phyloP scores from a whole-genome alignment of 352 stramenopile species.

The Phytophthora rubi region DNA sequence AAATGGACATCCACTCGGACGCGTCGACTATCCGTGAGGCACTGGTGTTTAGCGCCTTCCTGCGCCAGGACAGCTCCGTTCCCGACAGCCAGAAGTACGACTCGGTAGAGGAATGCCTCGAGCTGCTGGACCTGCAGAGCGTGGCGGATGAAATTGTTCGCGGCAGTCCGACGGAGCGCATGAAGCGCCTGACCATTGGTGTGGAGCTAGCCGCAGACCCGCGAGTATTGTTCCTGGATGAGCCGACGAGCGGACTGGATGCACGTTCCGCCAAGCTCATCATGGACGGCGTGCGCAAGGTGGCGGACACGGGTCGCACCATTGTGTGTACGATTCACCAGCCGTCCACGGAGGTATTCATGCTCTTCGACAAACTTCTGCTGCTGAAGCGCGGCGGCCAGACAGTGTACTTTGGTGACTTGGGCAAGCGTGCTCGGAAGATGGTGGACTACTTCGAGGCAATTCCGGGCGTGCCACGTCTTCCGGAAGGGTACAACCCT shows the following conservation, averaged over 20 bases:
- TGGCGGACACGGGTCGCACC: constrained; percentile 69
- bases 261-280: constrained; percentile 63
- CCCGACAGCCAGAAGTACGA: constrained; percentile 37
- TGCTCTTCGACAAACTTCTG: constrained; percentile 83
- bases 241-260: constrained; percentile 65
- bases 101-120: constrained; percentile 40
- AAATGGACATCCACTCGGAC: constrained; percentile 86
- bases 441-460: constrained; percentile 72
- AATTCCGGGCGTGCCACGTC: constrained; percentile 58
- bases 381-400: constrained; percentile 86
- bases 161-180: constrained; percentile 46
- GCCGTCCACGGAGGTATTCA: constrained; percentile 84
- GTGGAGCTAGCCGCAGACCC: constrained; percentile 88
- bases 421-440: constrained; percentile 57
- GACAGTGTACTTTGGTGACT: constrained; percentile 84
- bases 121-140: constrained; percentile 39
- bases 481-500: constrained; percentile 79
- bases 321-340: constrained; percentile 93
- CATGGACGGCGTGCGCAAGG: constrained; percentile 71
- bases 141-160: constrained; percentile 47
- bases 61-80: constrained; percentile 52
- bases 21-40: constrained; percentile 90
- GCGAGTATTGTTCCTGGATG: constrained; percentile 77
- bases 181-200: constrained; percentile 71
- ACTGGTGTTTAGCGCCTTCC: constrained; percentile 84